Evolutionary conservation across 2,329 filamentous ascomycete species (phyloP), one percentile per base, ranked within the genome.

Genomic region (Pochonia chlamydosporia): DNA sequence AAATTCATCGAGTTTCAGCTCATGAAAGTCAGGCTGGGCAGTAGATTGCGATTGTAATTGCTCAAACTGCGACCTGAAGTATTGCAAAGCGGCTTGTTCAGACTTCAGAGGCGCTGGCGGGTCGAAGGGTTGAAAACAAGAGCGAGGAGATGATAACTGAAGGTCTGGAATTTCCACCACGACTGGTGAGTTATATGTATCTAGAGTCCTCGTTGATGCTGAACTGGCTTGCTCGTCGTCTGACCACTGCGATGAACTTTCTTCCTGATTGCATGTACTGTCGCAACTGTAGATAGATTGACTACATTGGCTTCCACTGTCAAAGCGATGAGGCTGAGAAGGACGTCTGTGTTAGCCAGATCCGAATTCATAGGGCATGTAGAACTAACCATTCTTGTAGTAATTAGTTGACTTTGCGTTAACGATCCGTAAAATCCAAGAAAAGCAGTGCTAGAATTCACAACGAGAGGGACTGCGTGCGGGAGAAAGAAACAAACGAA

Each of bases 1-100:
- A 56, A 87, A 87, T 2, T 79, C 61, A 9, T 81, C 66, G 0
- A 87, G 63, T 4, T 75, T 64, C 11, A 83, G 69, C 42, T 81
- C 77, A 6, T 69, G 49, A 18, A 66, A 72, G 3, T 60, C 62
- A 0, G 14, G 16, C 18, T 4, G 10, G 35, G 20, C 18, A 2
- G 40, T 10, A 23, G 31, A 35, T 18, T 28, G 33, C 24, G 21
- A 25, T 24, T 18, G 40, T n/a, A 7, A 21, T 11, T 14, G 40
- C n/a, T 23, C 36, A 3, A 5, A 30, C 4, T 16, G 18, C 16
- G 21, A 16, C 20, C 16, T 3, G 37, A 42, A 49, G 7, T 14
- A 36, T 61, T 56, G 7, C 18, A 46, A 20, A 3, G 47, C 30
- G 9, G 42, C 39, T n/a, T 14, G 4, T 39, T 49, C 47, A 4